Conservation (phyloP, 345 rosid genomes). For the Salix udensis region DNA sequence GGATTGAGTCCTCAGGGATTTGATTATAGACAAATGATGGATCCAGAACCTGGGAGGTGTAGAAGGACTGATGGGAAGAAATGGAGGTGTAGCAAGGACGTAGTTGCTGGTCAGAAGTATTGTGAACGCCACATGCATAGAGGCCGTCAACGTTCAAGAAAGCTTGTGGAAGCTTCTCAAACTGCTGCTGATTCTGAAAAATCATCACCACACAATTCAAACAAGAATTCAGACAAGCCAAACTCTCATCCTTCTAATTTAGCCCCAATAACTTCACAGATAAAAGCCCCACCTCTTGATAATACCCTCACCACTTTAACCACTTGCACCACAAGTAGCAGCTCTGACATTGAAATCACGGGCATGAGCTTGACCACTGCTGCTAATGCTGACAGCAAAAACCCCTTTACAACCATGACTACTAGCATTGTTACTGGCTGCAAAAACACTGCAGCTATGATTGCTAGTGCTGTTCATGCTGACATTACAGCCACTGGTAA, state of each 20-base stretch:
- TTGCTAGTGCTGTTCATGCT: background rate
- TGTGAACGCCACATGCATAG: constrained; percentile 69
- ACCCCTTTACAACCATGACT: background rate
- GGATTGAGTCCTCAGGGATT: constrained; percentile 30
- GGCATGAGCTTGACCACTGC: background rate
- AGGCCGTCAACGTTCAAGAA: constrained; percentile 83
- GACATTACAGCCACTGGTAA: constrained; percentile 3
- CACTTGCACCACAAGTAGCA: constrained; percentile 14
- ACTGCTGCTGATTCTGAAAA: constrained; percentile 14
- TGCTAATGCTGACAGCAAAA: background rate
- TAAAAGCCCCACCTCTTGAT: constrained; percentile 17
- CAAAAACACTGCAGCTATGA: background rate
- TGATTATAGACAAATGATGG: constrained; percentile 31
- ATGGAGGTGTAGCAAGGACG: constrained; percentile 60
- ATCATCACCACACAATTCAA: constrained; percentile 12
- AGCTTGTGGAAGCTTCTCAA: constrained; percentile 65
- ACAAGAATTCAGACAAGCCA: constrained; percentile 19
- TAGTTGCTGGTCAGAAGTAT: constrained; percentile 52
- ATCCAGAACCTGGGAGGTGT: constrained; percentile 57
- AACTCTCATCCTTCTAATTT: constrained; percentile 2
- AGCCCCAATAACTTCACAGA: constrained; percentile 2
- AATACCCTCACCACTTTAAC: constrained; percentile 9
- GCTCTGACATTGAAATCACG: background rate
- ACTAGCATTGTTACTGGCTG: background rate
- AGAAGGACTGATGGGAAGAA: constrained; percentile 84